Percentiles rank a stretch among this genome's conserved stretches.
These are phyloP conservation scores for Tetradesmus lagerheimii DNA, from an alignment of 139 green algal species.

Conservation along the genomic window DNA sequence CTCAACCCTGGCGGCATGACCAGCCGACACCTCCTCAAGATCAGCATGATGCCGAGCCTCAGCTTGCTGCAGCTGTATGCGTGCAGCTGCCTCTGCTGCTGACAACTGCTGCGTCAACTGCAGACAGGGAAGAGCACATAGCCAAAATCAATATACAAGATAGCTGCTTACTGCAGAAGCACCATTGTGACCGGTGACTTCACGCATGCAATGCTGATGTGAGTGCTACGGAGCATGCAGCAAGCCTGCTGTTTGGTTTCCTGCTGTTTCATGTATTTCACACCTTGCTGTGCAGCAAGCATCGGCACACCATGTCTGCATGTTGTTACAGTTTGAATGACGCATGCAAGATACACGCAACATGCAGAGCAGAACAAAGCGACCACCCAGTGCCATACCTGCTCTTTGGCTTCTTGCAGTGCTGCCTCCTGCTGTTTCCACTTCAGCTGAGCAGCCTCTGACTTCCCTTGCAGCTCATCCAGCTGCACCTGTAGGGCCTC, in stretches of 20 bases:
- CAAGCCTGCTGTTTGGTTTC: neutral
- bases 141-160: neutral
- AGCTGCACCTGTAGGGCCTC: constrained; percentile 3
- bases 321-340: no score
- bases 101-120: constrained; percentile 7
- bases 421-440: neutral
- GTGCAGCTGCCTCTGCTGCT: constrained; percentile 1
- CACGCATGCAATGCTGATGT: no score
- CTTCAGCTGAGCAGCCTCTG: neutral
- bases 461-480: neutral
- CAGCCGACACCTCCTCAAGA: constrained; percentile 8
- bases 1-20: neutral
- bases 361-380: no score
- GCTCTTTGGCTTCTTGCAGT: neutral
- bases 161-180: neutral
- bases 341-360: no score
- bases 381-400: neutral
- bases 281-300: no score
- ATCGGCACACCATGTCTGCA: no score
- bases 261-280: neutral
- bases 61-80: neutral
- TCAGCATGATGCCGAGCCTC: neutral
- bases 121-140: neutral
- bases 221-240: neutral
- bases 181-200: neutral